Evolutionary conservation across 345 rosid species (phyloP).

Genomic region (Murraya koenigii): DNA sequence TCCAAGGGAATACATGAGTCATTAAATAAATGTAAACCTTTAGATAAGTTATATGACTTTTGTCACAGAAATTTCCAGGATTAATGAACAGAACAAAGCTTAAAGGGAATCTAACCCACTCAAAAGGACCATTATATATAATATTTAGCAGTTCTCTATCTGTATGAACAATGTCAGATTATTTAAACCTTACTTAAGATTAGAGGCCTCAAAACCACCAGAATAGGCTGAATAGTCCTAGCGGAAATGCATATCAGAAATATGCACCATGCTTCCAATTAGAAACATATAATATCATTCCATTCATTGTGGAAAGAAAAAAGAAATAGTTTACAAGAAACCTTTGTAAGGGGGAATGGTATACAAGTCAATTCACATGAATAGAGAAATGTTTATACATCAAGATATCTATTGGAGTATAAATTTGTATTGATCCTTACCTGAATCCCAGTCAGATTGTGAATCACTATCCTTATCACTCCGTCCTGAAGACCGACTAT

Average conservation of each 20-base stretch:
- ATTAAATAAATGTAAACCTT: neutral
- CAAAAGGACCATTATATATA: neutral
- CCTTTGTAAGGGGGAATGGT: neutral
- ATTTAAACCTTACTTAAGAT: neutral
- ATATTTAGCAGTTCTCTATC: neutral
- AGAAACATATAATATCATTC: neutral
- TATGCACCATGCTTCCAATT: neutral
- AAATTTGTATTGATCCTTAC: slow-evolving; percentile 22
- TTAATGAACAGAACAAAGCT: neutral
- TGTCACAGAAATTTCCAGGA: neutral
- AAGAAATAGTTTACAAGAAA: neutral
- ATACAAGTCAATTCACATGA: neutral
- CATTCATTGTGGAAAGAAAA: neutral
- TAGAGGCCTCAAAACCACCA: neutral
- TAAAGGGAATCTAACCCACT: neutral
- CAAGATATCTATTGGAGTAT: neutral
- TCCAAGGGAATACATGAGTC: neutral
- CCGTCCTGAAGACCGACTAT: slow-evolving; percentile 73
- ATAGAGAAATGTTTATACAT: slow-evolving; percentile 7
- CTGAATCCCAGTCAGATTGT: slow-evolving; percentile 76
- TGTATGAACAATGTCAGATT: neutral
- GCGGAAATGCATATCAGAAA: neutral
- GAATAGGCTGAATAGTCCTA: neutral
- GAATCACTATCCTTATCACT: slow-evolving; percentile 74
- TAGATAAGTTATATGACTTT: neutral